Conservation (phyloP, 768 basidiomycete genomes). For the Auricularia auricula-judae region DNA sequence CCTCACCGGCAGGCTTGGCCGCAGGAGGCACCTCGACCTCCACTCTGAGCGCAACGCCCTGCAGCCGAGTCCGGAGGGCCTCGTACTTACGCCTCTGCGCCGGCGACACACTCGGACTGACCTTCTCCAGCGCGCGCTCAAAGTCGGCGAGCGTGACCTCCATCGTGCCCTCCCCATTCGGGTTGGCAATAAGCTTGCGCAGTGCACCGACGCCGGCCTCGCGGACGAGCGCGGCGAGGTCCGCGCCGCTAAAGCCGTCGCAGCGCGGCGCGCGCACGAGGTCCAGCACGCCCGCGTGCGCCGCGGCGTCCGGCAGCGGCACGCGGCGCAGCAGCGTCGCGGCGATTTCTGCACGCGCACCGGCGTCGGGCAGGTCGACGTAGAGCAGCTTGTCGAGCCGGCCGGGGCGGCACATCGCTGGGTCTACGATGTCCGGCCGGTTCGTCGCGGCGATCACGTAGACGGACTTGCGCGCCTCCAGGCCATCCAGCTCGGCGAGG, state of each 20-base stretch:
- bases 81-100: constrained; percentile 79
- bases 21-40: background rate
- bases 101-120: constrained; percentile 74
- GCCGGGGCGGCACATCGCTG: constrained; percentile 95
- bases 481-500: constrained; percentile 86
- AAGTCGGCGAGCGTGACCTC: constrained; percentile 62
- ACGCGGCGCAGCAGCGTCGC: constrained; percentile 60
- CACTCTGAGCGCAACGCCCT: too few relatives aligned
- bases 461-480: constrained; percentile 75
- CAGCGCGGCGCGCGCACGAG: constrained; percentile 47
- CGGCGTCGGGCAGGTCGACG: constrained; percentile 68
- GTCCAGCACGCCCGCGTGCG: constrained; percentile 21
- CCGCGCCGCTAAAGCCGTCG: constrained; percentile 88
- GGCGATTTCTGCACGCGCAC: constrained; percentile 77
- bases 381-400: constrained; percentile 89
- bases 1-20: constrained; percentile 1
- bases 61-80: constrained; percentile 63
- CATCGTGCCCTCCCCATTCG: constrained; percentile 26
- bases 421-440: constrained; percentile 94
- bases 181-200: constrained; percentile 28
- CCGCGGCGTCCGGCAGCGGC: constrained; percentile 34
- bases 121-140: constrained; percentile 58
- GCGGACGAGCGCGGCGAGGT: constrained; percentile 76
- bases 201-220: constrained; percentile 87
- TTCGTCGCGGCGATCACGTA: constrained; percentile 95